These are phyloP conservation scores for Harringtonia aguacate DNA, from an alignment of 2,329 filamentous ascomycete genomes.

Conservation along the genomic window DNA sequence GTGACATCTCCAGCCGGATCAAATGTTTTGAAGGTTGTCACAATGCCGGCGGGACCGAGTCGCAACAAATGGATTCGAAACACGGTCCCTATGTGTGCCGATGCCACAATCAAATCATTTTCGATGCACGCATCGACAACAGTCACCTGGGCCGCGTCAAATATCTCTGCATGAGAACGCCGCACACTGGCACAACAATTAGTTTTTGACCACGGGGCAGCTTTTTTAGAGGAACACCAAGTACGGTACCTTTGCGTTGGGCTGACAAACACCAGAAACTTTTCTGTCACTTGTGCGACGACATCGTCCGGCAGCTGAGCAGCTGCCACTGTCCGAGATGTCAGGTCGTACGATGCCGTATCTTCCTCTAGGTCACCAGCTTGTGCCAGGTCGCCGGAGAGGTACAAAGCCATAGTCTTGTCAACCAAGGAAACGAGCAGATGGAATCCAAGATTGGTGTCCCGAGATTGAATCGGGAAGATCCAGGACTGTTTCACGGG, in stretches of 20 bases:
- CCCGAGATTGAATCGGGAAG: slow-evolving; percentile 22
- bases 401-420: slow-evolving; percentile 33
- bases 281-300: slow-evolving; percentile 45
- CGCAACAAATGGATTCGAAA: slow-evolving; percentile 29
- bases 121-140: slow-evolving; percentile 33
- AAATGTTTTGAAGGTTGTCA: slow-evolving; percentile 21
- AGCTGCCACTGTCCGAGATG: slow-evolving; percentile 40
- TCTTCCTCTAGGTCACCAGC: slow-evolving; percentile 31
- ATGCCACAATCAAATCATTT: slow-evolving; percentile 29
- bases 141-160: background rate
- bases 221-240: background rate
- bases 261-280: slow-evolving; percentile 28
- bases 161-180: background rate
- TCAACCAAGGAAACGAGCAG: slow-evolving; percentile 39
- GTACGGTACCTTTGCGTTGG: slow-evolving; percentile 22
- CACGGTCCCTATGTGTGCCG: slow-evolving; percentile 23
- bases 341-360: slow-evolving; percentile 36
- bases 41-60: slow-evolving; percentile 15
- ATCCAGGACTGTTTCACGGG: slow-evolving; percentile 44
- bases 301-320: slow-evolving; percentile 22
- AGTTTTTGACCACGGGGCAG: background rate
- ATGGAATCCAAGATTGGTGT: slow-evolving; percentile 21
- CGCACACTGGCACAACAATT: slow-evolving; percentile 3
- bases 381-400: slow-evolving; percentile 36
- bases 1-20: slow-evolving; percentile 36